These are phyloP conservation scores for Colletotrichum lupini DNA, from an alignment of 2,329 filamentous ascomycete genomes.

Conservation along the genomic window DNA sequence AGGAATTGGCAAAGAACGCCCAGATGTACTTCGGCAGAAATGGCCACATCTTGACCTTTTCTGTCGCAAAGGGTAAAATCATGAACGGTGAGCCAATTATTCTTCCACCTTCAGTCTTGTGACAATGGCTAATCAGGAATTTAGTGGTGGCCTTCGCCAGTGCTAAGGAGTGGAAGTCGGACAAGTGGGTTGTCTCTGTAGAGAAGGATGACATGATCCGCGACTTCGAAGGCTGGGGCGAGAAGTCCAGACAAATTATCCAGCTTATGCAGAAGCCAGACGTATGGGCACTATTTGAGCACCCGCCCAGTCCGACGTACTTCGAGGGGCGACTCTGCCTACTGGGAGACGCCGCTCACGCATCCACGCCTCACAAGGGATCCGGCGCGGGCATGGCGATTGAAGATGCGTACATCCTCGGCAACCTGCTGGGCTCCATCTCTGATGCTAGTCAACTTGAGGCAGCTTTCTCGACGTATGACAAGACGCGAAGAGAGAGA, in stretches of 20 bases:
- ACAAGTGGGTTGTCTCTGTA: constrained; percentile 24
- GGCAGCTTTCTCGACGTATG: constrained; percentile 33
- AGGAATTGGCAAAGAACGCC: constrained; percentile 45
- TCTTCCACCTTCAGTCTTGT: not conserved
- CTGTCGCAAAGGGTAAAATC: constrained; percentile 63
- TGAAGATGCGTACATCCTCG: constrained; percentile 41
- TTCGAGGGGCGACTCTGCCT: constrained; percentile 37
- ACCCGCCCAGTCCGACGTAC: constrained; percentile 34
- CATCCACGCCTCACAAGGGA: constrained; percentile 40
- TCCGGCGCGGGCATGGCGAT: constrained; percentile 40
- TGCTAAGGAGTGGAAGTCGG: constrained; percentile 17
- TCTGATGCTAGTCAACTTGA: constrained; percentile 18
- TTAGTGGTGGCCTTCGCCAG: constrained; percentile 26
- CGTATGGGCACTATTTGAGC: constrained; percentile 33
- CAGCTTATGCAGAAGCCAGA: constrained; percentile 29
- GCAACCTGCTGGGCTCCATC: constrained; percentile 16
- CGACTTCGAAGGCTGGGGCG: constrained; percentile 27
- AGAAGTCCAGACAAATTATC: constrained; percentile 14
- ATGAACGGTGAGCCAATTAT: constrained; percentile 54
- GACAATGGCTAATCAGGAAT: not conserved
- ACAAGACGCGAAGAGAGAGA: constrained; percentile 19
- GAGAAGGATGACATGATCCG: constrained; percentile 25
- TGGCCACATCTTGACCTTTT: constrained; percentile 69
- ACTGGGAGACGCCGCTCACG: constrained; percentile 42
- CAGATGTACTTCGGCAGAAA: constrained; percentile 66